Evolutionary conservation across 2,329 filamentous ascomycete genomes (phyloP).

Genomic region (Stachybotrys chlorohalonatus): DNA sequence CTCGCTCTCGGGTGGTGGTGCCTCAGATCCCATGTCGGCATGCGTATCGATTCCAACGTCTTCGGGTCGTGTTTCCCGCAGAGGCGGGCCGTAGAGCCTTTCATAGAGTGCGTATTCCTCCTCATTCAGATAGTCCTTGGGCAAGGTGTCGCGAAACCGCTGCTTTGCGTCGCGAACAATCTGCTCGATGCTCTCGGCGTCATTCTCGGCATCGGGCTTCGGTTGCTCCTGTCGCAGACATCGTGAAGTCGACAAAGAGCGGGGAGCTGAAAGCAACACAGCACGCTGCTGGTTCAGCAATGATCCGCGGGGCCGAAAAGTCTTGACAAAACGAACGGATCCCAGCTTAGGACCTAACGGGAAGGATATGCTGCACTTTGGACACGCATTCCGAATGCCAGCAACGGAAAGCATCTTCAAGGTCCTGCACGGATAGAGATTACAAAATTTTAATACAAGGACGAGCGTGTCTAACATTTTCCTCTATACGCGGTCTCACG

Average conservation of each 20-base stretch:
- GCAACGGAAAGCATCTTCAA: conserved; percentile 24
- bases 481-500: conserved; percentile 15
- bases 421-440: not conserved
- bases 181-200: conserved; percentile 36
- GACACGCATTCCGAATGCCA: conserved; percentile 22
- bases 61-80: conserved; percentile 51
- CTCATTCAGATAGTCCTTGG: conserved; percentile 57
- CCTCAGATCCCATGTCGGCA: conserved; percentile 22
- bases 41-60: conserved; percentile 43
- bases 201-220: not conserved
- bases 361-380: conserved; percentile 11
- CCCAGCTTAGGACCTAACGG: not conserved
- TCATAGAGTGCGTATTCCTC: conserved; percentile 71
- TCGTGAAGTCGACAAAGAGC: conserved; percentile 19
- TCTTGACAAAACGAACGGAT: not conserved
- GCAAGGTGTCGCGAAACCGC: conserved; percentile 68
- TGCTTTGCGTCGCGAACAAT: conserved; percentile 64
- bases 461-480: conserved; percentile 11
- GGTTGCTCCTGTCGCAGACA: conserved; percentile 10
- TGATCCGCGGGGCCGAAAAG: conserved; percentile 6
- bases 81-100: conserved; percentile 69
- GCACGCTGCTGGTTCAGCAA: not conserved
- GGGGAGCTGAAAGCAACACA: conserved; percentile 7
- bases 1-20: conserved; percentile 20
- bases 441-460: conserved; percentile 8